These are phyloP conservation scores for Bryum argenteum DNA, from an alignment of 225 moss, liverwort and hornwort genomes.

Conservation along the genomic window DNA sequence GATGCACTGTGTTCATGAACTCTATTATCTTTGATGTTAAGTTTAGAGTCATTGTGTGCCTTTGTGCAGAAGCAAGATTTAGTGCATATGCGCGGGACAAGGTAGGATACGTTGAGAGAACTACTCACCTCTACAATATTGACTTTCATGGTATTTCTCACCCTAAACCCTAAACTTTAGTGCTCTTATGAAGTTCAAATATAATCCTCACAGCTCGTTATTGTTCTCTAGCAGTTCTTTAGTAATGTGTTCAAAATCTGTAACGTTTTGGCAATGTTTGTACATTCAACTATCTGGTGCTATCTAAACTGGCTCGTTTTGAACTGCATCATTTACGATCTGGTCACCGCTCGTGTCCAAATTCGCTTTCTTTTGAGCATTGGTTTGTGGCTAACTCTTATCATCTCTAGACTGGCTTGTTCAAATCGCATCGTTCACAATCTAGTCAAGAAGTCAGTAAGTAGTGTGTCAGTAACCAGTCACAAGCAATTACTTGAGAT, in stretches of 20 bases:
- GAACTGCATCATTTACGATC: not conserved
- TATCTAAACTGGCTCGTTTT: not conserved
- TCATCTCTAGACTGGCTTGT: too few relatives aligned
- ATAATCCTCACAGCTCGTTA: not conserved
- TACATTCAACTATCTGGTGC: too few relatives aligned
- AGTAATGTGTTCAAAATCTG: too few relatives aligned
- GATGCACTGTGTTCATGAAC: too few relatives aligned
- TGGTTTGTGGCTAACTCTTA: too few relatives aligned
- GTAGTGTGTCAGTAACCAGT: not conserved
- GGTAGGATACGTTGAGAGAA: slow-evolving; percentile 69
- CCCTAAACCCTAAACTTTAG: not conserved
- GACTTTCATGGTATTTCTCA: slow-evolving; percentile 59
- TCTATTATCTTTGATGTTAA: too few relatives aligned
- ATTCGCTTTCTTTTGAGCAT: too few relatives aligned
- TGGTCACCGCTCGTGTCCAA: too few relatives aligned
- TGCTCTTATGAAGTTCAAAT: not conserved
- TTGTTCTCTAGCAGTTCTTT: too few relatives aligned
- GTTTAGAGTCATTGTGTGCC: not conserved
- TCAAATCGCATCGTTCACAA: not conserved
- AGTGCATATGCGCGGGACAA: slow-evolving; percentile 76
- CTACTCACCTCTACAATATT: slow-evolving; percentile 73
- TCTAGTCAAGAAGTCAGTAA: not conserved
- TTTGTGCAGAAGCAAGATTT: slow-evolving; percentile 63
- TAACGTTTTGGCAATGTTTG: too few relatives aligned
- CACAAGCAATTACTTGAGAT: not conserved